Evolutionary conservation across 805 yeast genomes (phyloP).

Genomic region (Lipomyces spencermartinsiae): DNA sequence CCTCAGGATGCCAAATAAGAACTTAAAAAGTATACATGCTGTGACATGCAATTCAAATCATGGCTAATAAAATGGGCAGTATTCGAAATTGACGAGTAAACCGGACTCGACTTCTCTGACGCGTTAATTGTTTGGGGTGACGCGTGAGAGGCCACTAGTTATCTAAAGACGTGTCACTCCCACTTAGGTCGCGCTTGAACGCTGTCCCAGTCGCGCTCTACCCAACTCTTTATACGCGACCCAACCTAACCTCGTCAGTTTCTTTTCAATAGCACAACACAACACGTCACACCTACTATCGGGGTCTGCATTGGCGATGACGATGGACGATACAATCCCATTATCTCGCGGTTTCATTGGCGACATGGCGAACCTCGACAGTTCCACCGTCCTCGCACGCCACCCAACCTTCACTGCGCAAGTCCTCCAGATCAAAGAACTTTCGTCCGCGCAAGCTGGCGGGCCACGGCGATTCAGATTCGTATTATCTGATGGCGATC

Average conservation of each 20-base stretch:
- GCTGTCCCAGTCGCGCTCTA: not conserved
- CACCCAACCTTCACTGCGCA: slow-evolving; percentile 25
- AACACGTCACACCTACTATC: not conserved
- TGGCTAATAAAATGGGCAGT: no score
- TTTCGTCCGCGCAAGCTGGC: slow-evolving; percentile 24
- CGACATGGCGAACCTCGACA: not conserved
- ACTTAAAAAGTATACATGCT: no score
- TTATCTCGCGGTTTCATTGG: slow-evolving; percentile 1
- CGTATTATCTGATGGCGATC: slow-evolving; percentile 37
- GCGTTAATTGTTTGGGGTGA: no score
- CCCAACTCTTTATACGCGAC: not conserved
- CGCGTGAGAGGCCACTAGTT: no score
- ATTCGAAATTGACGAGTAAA: no score
- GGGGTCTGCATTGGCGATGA: not conserved
- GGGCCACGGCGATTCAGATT: slow-evolving; percentile 35
- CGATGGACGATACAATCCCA: not conserved
- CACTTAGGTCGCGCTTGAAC: no score
- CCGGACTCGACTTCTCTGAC: no score
- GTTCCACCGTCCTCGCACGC: not conserved
- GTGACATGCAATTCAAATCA: no score
- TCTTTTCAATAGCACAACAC: not conserved
- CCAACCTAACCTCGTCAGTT: not conserved
- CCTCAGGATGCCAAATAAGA: no score
- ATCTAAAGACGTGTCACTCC: no score
- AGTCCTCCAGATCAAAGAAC: slow-evolving; percentile 33